Evolutionary conservation across 495 filamentous ascomycete species (phyloP), one percentile per base, ranked within the genome.

Genomic region (Chaetomium tenue): DNA sequence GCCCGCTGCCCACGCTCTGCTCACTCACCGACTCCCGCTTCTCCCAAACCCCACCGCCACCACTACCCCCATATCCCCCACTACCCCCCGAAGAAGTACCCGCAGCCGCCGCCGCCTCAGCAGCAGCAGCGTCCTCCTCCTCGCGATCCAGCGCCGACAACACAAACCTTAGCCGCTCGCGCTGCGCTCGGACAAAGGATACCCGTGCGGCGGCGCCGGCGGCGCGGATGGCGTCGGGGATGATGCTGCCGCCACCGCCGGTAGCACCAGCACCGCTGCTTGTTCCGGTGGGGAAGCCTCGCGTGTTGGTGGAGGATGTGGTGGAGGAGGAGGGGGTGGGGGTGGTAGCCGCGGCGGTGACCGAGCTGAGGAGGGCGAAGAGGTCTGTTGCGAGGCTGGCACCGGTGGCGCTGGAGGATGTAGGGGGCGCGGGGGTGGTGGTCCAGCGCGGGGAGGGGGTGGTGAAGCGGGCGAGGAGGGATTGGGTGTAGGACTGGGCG

Each of bases 401-500:
- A 59, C 70, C 71, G 5, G 74, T 61, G 5, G 76, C 72, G 39
- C 74, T 75, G 3, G 39, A 47, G 28, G 13, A 15, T 44, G 40
- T 20, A 2, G 18, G 46, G 28, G 18, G 46, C 25, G 61, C 30
- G 26, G 80, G 7, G 22, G 44, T 22, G 22, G 54, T 20, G 54
- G 1, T 51, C 72, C 79, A 80, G 37, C 83, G 67, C 8, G 83
- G 79, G 44, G 81, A 77, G 20, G 94, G 92, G 33, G 97, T 82
- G 72, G 85, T 89, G 81, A 97, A 97, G 18, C 93, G 86, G 13
- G 91, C 87, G 25, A 97, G 86, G 23, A 97, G 80, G 26, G 81
- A 84, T 76, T 95, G 91, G 4, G 91, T 89, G 73, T 93, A 96
- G 30, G 81, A 83, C 58, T 85, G 85, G 18, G 89, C 82, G 1